Evolutionary conservation across 441 rosid genomes (phyloP).

Genomic region (Bruguiera hainesii): DNA sequence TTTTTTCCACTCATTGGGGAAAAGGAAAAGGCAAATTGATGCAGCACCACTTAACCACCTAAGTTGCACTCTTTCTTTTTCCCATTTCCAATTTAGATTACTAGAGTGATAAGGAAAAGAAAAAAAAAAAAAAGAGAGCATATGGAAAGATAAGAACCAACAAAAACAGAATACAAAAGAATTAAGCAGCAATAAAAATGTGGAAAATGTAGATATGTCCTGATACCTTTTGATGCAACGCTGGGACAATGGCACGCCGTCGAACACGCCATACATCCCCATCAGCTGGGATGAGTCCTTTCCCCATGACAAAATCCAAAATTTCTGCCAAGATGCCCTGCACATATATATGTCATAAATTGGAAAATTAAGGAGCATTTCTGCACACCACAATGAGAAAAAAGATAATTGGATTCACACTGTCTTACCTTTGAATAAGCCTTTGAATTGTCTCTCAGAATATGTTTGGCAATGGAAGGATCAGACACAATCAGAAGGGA

Average conservation of each 20-base stretch:
- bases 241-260: slow-evolving; percentile 93
- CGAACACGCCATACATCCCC: slow-evolving; percentile 95
- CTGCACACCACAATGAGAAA: background rate
- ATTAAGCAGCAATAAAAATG: background rate
- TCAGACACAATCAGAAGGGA: slow-evolving; percentile 92
- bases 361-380: slow-evolving; percentile 8
- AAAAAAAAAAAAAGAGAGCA: too few relatives aligned
- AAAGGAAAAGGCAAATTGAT: too few relatives aligned
- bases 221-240: slow-evolving; percentile 85
- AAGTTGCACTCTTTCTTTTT: too few relatives aligned
- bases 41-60: too few relatives aligned
- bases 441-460: slow-evolving; percentile 81
- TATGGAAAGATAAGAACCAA: background rate
- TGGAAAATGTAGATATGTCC: slow-evolving; percentile 6
- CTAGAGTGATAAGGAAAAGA: too few relatives aligned
- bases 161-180: background rate
- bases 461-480: slow-evolving; percentile 90
- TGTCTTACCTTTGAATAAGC: slow-evolving; percentile 76
- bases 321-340: slow-evolving; percentile 97
- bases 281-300: slow-evolving; percentile 97
- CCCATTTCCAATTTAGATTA: too few relatives aligned
- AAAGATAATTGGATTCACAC: background rate
- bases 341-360: slow-evolving; percentile 19
- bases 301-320: slow-evolving; percentile 98
- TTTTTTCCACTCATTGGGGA: too few relatives aligned